Base-by-base conservation (phyloP, 225 moss, liverwort and hornwort species). In the Physcomitrium patens region DNA sequence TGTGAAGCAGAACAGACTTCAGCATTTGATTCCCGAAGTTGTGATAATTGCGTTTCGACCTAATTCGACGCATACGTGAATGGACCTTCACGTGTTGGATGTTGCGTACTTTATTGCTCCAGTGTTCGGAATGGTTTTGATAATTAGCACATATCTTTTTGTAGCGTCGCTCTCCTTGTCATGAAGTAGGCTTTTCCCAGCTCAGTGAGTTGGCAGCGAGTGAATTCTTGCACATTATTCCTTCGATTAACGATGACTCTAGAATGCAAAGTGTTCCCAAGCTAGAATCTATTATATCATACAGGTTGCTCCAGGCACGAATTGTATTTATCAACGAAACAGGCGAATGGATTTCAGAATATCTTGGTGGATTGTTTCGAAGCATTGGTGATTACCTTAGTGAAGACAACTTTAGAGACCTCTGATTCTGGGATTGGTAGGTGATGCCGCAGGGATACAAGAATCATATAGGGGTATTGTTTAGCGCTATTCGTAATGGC, bases 401-500 rank as follows among this genome's bases (percentile, higher is more conserved):
- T 43, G 28, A 19, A 54, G 69, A 15, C 53, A 9, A 63, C 43
- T 20, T 45, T 28, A 12, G 10, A 65, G 19, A 5, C 12, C 59
- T 64, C 44, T 44, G 18, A 27, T 58, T 65, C 9, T 17, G 42
- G 10, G 15, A 77, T 63, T 56, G 23, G 70, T 24, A 10, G 43
- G 44, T 7, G 6, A 27, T 62, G 69, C 27, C 50, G 17, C 58
- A 63, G 69, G 44, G 58, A 7, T 49, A 23, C 24, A 10, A 3
- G 37, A 24, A 41, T 63, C 11, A 48, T 42, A 52, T 69, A 74
- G 15, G 3, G 51, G 67, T 45, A 44, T 61, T 54, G 53, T 41
- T 55, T 14, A 66, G 23, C 41, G 15, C 16, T 18, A 45, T 41
- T 49, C 15, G 16, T 37, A 10, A 86, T 86, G 86, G 71, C 77